Evolutionary conservation across 177 flowering plant genomes (phyloP), one percentile per base, ranked within the genome.

Genomic region (Vitis hybrid): DNA sequence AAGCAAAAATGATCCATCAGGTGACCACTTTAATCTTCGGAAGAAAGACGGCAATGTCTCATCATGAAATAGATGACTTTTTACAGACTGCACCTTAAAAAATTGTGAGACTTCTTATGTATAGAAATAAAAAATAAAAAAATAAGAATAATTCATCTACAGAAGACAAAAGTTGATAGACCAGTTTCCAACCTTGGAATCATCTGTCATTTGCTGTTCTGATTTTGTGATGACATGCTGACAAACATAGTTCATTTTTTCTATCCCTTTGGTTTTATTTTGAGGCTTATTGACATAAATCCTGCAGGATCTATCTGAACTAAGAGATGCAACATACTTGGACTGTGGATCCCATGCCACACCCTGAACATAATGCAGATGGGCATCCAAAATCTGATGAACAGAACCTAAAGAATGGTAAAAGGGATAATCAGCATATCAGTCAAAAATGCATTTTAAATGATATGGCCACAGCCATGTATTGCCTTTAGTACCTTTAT

Each of bases 31-130:
- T 82, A 93, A 82, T 83, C 99, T 88, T 75, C 99, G 87, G 80
- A 96, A 96, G 83, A 96, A 94, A 73, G 99, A 96, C 64, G 97
- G 97, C 73, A 94, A 72, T 57, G 99, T 96, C 87, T 96, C 99
- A 69, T 96, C 98, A 82, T 85, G 98, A 82, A 96, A 96, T 60
- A 93, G 94, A 82, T 92, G 89, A 69, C 15, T 75, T 82, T 83
- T 93, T 15, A 76, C 60, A 45, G 85, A 69, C 86, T 84, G 82
- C 75, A 77, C 40, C 66, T 64, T 45, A 77, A 80, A 73, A 23
- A 56, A 58, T 59, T 17, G 56, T 14, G 68, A 71, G 66, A 45
- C 21, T 72, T 40, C 45, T 40, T 40, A 40, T 40, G 45, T 40
- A 40, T 40, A 7, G 45, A 40, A 40, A 7, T 17, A 73, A 59